A percentile compares a stretch with the other conserved stretches of the same genome.
phyloP scores from a whole-genome alignment of 164 flowering plant species.

The Malania oleifera region DNA sequence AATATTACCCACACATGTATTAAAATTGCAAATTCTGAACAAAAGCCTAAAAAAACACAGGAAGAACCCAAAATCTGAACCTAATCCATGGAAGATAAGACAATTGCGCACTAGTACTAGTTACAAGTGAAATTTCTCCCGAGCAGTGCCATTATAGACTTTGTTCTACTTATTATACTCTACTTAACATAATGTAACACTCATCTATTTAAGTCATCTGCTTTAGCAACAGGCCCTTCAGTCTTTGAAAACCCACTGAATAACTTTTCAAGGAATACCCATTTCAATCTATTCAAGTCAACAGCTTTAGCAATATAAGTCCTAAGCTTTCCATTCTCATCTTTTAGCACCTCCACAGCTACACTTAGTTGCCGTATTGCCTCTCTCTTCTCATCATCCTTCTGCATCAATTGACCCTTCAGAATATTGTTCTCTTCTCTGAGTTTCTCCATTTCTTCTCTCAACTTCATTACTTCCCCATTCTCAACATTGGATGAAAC shows the following conservation, averaged over 20 bases:
- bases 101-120: no score
- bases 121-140: no score
- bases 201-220: no score
- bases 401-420: slow-evolving; percentile 41
- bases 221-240: slow-evolving; percentile 15
- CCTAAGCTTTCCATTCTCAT: slow-evolving; percentile 49
- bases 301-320: slow-evolving; percentile 23
- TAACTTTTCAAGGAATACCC: slow-evolving; percentile 35
- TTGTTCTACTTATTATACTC: not conserved
- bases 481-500: slow-evolving; percentile 14
- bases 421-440: slow-evolving; percentile 49
- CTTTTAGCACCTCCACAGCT: slow-evolving; percentile 56
- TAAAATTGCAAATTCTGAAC: no score
- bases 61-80: no score
- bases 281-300: slow-evolving; percentile 36
- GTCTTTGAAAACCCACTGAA: slow-evolving; percentile 26
- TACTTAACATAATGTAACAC: not conserved
- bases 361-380: slow-evolving; percentile 73
- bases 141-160: no score
- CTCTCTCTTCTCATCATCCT: slow-evolving; percentile 90
- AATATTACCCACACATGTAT: no score
- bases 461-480: slow-evolving; percentile 39
- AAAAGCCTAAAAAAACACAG: no score
- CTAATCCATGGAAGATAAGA: no score
- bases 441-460: slow-evolving; percentile 52